Evolutionary conservation across 2,329 filamentous ascomycete species (phyloP).

Genomic region (Venturia pyrina): DNA sequence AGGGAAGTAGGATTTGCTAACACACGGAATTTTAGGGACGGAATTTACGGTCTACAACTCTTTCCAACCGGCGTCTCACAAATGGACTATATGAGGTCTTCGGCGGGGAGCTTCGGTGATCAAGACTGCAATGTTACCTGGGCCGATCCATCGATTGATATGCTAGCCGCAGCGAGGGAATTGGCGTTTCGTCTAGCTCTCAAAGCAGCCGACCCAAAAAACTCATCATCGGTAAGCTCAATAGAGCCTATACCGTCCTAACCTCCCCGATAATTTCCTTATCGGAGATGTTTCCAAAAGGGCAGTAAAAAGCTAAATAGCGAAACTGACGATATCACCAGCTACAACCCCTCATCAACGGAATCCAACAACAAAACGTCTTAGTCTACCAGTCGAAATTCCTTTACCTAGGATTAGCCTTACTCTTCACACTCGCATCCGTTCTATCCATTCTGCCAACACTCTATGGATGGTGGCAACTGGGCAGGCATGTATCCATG

Average conservation of each 20-base stretch:
- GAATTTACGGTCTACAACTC: neutral
- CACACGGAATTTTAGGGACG: neutral
- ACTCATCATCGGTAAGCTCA: neutral
- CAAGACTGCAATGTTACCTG: neutral
- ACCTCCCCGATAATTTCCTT: too few relatives aligned
- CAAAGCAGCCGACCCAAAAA: neutral
- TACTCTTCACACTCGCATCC: neutral
- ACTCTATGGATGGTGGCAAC: constrained; percentile 2
- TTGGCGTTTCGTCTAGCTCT: constrained; percentile 1
- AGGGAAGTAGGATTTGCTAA: neutral
- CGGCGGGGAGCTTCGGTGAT: neutral
- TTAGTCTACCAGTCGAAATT: neutral
- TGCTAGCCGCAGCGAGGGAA: neutral
- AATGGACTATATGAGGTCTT: neutral
- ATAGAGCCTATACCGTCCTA: too few relatives aligned
- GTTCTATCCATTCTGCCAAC: neutral
- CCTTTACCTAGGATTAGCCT: neutral
- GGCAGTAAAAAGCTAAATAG: neutral
- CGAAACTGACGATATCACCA: neutral
- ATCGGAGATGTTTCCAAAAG: neutral
- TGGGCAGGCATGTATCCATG: neutral
- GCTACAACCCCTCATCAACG: neutral
- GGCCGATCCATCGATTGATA: neutral
- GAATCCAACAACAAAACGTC: neutral
- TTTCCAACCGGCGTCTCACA: neutral